Evolutionary conservation across 2,329 filamentous ascomycete species (phyloP).

Genomic region (Fusarium oxysporum): DNA sequence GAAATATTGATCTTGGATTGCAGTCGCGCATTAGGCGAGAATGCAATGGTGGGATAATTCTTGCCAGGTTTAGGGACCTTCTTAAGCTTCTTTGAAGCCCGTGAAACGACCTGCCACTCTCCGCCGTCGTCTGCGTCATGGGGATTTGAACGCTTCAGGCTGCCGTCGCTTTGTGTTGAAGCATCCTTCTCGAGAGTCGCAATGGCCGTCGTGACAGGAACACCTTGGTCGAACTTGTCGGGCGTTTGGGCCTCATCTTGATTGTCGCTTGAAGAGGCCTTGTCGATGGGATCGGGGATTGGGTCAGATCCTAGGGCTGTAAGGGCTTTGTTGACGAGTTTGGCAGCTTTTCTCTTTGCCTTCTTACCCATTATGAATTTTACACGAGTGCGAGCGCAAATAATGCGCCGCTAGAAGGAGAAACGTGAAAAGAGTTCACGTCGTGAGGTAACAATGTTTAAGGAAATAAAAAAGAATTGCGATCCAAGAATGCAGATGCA

Average conservation of each 20-base stretch:
- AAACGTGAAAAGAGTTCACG: neutral
- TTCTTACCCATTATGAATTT: constrained; percentile 43
- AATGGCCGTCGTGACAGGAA: constrained; percentile 8
- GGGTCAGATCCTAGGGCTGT: constrained; percentile 33
- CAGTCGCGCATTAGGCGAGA: constrained; percentile 68
- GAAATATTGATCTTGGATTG: constrained; percentile 71
- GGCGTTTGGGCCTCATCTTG: constrained; percentile 16
- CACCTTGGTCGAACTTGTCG: constrained; percentile 14
- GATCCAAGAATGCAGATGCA: constrained; percentile 5
- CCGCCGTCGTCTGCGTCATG: constrained; percentile 57
- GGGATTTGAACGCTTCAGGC: constrained; percentile 62
- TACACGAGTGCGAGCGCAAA: constrained; percentile 17
- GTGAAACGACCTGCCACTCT: constrained; percentile 68
- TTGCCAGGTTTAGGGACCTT: constrained; percentile 67
- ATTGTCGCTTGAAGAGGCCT: constrained; percentile 8
- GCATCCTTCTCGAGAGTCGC: constrained; percentile 22
- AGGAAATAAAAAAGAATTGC: constrained; percentile 20
- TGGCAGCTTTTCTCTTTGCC: constrained; percentile 30
- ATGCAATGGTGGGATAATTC: constrained; percentile 70
- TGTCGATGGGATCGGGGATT: constrained; percentile 9
- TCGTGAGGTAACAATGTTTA: constrained; percentile 9
- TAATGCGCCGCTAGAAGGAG: constrained; percentile 18
- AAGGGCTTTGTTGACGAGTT: constrained; percentile 28
- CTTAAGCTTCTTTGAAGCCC: constrained; percentile 68
- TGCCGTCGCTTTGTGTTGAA: constrained; percentile 51